These are phyloP conservation scores for Verticillium nubilum DNA, from an alignment of 2,329 filamentous ascomycete genomes.

Conservation along the genomic window DNA sequence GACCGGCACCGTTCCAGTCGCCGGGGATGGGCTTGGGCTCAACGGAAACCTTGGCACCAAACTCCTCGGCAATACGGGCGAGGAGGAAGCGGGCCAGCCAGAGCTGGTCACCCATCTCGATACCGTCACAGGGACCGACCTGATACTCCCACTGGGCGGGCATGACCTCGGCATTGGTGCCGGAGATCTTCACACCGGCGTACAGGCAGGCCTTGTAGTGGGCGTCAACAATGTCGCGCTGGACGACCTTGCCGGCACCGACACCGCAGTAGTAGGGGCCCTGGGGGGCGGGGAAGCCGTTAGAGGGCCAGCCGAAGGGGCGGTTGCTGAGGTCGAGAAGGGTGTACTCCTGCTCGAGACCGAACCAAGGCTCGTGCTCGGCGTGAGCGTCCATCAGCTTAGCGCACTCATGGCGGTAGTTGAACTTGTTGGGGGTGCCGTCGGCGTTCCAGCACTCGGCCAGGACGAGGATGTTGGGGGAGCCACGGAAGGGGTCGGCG, in stretches of 20 bases:
- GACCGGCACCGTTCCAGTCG: conserved; percentile 84
- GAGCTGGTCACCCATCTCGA: conserved; percentile 91
- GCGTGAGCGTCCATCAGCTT: conserved; percentile 87
- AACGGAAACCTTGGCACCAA: conserved; percentile 91
- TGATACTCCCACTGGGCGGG: conserved; percentile 98
- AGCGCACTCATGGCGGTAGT: conserved; percentile 88
- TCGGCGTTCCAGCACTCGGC: conserved; percentile 92
- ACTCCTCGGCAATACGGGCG: conserved; percentile 89
- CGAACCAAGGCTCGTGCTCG: conserved; percentile 88
- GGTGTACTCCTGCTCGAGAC: conserved; percentile 95
- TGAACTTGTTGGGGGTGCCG: conserved; percentile 96
- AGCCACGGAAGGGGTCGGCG: conserved; percentile 85
- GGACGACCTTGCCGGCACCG: conserved; percentile 93
- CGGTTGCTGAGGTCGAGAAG: conserved; percentile 66
- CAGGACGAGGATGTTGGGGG: conserved; percentile 90
- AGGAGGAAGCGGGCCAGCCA: conserved; percentile 83
- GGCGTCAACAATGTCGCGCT: conserved; percentile 94
- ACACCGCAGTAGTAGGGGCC: conserved; percentile 91
- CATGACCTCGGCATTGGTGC: conserved; percentile 99
- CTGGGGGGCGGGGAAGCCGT: conserved; percentile 83
- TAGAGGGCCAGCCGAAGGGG: conserved; percentile 37
- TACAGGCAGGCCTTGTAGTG: conserved; percentile 70
- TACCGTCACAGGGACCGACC: conserved; percentile 83
- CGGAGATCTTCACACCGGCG: conserved; percentile 87
- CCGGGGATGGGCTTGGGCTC: conserved; percentile 93